Evolutionary conservation across 805 yeast genomes (phyloP).

Genomic region (Ogataea salicorniae): DNA sequence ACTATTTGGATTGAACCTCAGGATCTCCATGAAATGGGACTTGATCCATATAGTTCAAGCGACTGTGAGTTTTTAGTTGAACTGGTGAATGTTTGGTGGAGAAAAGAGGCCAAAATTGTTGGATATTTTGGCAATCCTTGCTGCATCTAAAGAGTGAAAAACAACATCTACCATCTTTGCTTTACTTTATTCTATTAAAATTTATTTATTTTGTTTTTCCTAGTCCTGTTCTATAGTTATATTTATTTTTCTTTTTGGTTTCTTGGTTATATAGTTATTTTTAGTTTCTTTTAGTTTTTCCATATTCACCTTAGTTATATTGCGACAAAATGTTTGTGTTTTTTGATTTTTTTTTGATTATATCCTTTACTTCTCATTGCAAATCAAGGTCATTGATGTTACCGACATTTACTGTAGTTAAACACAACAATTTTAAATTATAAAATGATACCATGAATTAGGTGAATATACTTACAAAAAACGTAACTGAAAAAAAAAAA

Average conservation of each 20-base stretch:
- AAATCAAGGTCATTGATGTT: too few species aligned
- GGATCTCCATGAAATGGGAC: constrained; percentile 52
- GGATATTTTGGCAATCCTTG: constrained; percentile 31
- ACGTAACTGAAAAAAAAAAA: too few species aligned
- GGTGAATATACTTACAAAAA: too few species aligned
- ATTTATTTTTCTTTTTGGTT: neutral
- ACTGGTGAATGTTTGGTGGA: constrained; percentile 45
- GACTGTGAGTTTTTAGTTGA: constrained; percentile 42
- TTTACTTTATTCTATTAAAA: neutral
- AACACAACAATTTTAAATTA: too few species aligned
- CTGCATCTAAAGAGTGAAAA: constrained; percentile 19
- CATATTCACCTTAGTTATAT: too few species aligned
- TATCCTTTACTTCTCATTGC: too few species aligned
- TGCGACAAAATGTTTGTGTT: too few species aligned
- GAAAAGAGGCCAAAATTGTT: constrained; percentile 36
- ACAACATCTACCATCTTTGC: neutral
- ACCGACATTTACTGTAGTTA: too few species aligned
- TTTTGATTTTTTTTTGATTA: too few species aligned
- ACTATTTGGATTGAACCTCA: constrained; percentile 33
- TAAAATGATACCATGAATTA: too few species aligned
- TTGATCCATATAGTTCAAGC: constrained; percentile 45
- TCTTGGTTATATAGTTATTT: neutral
- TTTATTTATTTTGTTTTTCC: neutral
- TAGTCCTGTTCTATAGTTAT: neutral
- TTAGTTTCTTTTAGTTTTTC: too few species aligned